Evolutionary conservation across 192 early-diverging fungal species (phyloP).

Genomic region (Allomyces macrogynus): DNA sequence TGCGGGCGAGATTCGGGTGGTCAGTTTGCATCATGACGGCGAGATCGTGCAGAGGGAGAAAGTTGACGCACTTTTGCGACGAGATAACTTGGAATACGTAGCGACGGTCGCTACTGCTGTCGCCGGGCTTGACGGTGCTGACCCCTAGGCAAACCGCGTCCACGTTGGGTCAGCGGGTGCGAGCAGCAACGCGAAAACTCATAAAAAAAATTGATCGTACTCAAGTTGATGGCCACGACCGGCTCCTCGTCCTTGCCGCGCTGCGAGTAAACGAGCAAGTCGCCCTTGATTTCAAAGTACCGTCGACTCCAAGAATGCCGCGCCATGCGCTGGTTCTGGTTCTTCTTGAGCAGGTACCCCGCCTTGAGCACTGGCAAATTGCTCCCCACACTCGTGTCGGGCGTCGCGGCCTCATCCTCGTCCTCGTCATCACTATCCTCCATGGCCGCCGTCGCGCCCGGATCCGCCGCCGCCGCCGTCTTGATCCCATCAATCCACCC

Average conservation of each 20-base stretch:
- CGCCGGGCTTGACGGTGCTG: conserved; percentile 45
- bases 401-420: too few relatives aligned
- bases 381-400: too few relatives aligned
- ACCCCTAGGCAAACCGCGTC: conserved; percentile 11
- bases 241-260: conserved; percentile 35
- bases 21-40: too few relatives aligned
- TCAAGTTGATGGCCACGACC: conserved; percentile 34
- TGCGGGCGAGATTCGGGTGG: neutral
- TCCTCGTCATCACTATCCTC: too few relatives aligned
- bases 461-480: too few relatives aligned
- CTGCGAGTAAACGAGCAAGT: conserved; percentile 24
- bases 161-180: too few relatives aligned
- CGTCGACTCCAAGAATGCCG: conserved; percentile 44
- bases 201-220: neutral
- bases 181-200: neutral
- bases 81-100: conserved; percentile 69
- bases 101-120: conserved; percentile 37
- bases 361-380: conserved; percentile 29
- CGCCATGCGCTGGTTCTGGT: conserved; percentile 45
- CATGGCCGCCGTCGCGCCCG: too few relatives aligned
- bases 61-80: conserved; percentile 31
- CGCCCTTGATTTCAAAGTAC: conserved; percentile 50
- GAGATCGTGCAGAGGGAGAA: neutral
- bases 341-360: conserved; percentile 65
- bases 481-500: too few relatives aligned